Conservation (phyloP, 1,139 yeast species). For the Meyerozyma smithsonii region DNA sequence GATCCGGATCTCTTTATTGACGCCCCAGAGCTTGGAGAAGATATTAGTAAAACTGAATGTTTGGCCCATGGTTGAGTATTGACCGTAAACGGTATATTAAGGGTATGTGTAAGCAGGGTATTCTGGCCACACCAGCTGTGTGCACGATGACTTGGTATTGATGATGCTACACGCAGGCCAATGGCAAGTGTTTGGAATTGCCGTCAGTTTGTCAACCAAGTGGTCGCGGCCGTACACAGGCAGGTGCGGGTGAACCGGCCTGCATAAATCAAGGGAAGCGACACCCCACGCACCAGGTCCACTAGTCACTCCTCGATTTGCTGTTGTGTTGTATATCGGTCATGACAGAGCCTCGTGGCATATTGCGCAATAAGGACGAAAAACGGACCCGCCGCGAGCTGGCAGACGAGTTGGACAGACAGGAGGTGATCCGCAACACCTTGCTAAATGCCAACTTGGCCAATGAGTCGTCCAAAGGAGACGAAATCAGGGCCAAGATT, state of each 20-base stretch:
- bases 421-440: slow-evolving; percentile 43
- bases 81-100: not conserved
- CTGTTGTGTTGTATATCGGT: no score
- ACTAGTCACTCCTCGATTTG: no score
- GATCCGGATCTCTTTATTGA: slow-evolving; percentile 85
- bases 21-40: slow-evolving; percentile 85
- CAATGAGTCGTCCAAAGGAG: slow-evolving; percentile 31
- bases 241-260: not conserved
- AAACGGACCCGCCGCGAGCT: slow-evolving; percentile 8
- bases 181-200: not conserved
- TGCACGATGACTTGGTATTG: not conserved
- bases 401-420: slow-evolving; percentile 32
- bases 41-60: slow-evolving; percentile 69
- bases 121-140: not conserved
- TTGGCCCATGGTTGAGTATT: slow-evolving; percentile 58
- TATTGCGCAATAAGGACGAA: slow-evolving; percentile 34
- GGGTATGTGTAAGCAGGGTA: not conserved
- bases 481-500: slow-evolving; percentile 34
- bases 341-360: slow-evolving; percentile 33
- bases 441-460: slow-evolving; percentile 35
- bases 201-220: not conserved
- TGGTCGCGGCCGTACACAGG: not conserved
- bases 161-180: not conserved
- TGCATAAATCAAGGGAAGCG: no score
- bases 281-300: no score